A percentile compares a stretch with the other conserved stretches of the same genome.
Evolutionary conservation across 169 alveolate genomes (phyloP).

Genomic region (Babesia divergens): DNA sequence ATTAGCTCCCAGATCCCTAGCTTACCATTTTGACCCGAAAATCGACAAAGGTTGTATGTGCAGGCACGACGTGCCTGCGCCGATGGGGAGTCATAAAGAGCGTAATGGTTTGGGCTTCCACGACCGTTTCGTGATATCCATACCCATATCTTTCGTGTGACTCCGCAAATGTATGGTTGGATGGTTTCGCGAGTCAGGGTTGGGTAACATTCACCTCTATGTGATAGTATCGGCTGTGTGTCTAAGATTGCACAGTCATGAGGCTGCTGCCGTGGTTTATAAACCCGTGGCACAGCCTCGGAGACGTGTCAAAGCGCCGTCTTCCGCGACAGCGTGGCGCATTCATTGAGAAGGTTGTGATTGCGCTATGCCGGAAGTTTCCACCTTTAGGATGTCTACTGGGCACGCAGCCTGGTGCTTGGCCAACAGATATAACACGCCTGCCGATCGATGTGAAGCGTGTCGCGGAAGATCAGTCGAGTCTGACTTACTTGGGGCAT

Average conservation of each 20-base stretch:
- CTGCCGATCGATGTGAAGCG: not conserved
- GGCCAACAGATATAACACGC: conserved; percentile 17
- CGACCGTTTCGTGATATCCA: too few relatives aligned
- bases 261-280: conserved; percentile 31
- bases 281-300: conserved; percentile 39
- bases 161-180: too few relatives aligned
- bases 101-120: too few relatives aligned
- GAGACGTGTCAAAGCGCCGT: conserved; percentile 13
- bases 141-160: too few relatives aligned
- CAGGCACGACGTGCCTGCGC: not conserved
- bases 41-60: not conserved
- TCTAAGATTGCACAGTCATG: conserved; percentile 2
- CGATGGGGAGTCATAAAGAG: not conserved
- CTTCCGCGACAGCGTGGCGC: conserved; percentile 27
- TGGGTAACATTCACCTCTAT: too few relatives aligned
- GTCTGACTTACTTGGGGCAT: conserved; percentile 53
- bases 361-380: conserved; percentile 14
- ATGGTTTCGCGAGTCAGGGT: too few relatives aligned
- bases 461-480: conserved; percentile 5
- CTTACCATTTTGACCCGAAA: conserved; percentile 32
- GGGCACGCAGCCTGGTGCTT: conserved; percentile 17
- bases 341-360: conserved; percentile 2
- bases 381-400: conserved; percentile 3
- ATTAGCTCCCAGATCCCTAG: not conserved
- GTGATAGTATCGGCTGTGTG: too few relatives aligned